These are phyloP conservation scores for Meripilus lineatus DNA, from an alignment of 1,284 basidiomycete genomes.

Conservation along the genomic window DNA sequence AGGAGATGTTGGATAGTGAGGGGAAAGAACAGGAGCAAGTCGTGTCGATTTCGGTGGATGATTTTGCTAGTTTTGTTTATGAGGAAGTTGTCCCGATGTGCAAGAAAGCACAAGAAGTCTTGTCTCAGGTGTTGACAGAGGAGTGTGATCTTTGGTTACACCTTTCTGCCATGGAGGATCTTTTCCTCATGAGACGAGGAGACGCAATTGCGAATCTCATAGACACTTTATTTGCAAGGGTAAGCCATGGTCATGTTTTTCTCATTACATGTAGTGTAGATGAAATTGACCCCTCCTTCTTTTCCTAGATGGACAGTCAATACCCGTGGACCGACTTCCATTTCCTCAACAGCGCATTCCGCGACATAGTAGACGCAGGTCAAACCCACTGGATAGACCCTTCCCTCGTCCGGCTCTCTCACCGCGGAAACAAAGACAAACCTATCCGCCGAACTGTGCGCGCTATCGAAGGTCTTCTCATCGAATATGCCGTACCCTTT, in stretches of 20 bases:
- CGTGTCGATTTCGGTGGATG: constrained; percentile 43
- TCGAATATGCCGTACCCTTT: constrained; percentile 79
- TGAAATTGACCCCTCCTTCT: neutral
- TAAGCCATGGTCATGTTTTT: constrained; percentile 25
- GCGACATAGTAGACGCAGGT: constrained; percentile 55
- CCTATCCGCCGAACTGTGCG: constrained; percentile 47
- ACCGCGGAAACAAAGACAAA: constrained; percentile 42
- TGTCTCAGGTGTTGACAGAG: constrained; percentile 58
- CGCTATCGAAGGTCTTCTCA: constrained; percentile 58
- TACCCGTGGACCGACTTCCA: constrained; percentile 82
- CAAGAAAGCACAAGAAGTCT: constrained; percentile 44
- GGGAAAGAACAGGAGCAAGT: neutral
- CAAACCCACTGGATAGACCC: constrained; percentile 59
- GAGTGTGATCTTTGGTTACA: constrained; percentile 72
- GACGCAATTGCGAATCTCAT: constrained; percentile 71
- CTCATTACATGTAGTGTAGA: neutral
- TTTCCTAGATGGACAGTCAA: constrained; percentile 58
- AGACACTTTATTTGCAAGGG: constrained; percentile 69
- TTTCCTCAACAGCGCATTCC: constrained; percentile 74
- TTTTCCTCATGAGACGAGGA: constrained; percentile 70
- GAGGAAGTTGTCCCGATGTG: constrained; percentile 62
- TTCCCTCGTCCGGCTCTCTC: constrained; percentile 70
- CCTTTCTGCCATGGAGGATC: constrained; percentile 64
- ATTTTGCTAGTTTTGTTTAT: constrained; percentile 55
- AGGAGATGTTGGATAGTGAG: neutral